Conservation (phyloP, 352 stramenopile species). For the Phytopythium helicoides region DNA sequence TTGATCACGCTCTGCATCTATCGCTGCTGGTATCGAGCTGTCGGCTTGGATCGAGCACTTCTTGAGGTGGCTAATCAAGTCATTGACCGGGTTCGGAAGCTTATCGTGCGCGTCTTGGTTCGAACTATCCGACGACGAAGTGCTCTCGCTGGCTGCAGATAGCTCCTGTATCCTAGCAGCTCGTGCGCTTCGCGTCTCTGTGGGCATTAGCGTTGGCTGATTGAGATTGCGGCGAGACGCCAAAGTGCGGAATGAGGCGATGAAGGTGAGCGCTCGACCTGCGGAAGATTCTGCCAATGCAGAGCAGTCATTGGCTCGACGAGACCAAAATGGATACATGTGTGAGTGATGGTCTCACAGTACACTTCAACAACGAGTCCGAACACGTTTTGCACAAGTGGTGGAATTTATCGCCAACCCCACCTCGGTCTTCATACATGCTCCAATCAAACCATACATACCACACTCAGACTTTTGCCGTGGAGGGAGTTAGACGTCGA, state of each 20-base stretch:
- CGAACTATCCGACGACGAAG: not conserved
- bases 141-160: not conserved
- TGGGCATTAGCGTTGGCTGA: not conserved
- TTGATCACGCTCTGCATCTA: not conserved
- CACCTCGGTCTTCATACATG: no score
- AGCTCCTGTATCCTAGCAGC: not conserved
- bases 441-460: no score
- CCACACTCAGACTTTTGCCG: not conserved
- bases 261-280: no score
- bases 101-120: constrained; percentile 4
- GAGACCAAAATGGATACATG: not conserved
- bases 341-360: not conserved
- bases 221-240: not conserved
- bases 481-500: not conserved
- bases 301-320: not conserved
- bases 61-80: constrained; percentile 3
- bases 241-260: not conserved
- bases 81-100: constrained; percentile 2
- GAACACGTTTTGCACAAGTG: no score
- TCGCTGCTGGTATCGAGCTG: not conserved
- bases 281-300: constrained; percentile 1
- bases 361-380: not conserved
- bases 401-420: no score
- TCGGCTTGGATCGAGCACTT: constrained; percentile 4
- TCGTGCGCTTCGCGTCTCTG: constrained; percentile 1